These are phyloP conservation scores for Akanthomyces dipterigenus DNA, from an alignment of 2,329 filamentous ascomycete species.

Conservation along the genomic window DNA sequence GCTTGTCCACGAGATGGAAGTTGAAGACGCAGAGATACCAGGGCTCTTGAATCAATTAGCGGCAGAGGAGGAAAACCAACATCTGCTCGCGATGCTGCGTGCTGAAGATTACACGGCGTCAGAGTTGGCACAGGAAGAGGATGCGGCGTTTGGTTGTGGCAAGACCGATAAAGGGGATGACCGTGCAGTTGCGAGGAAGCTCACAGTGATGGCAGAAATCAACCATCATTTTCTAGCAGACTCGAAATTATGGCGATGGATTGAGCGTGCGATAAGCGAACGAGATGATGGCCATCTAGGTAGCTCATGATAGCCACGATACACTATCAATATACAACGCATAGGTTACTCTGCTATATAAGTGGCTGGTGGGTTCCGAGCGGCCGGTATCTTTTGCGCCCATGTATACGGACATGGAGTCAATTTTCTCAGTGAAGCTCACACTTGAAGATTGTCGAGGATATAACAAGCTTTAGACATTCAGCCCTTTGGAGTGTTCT, in stretches of 20 bases:
- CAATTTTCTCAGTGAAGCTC: too few species aligned
- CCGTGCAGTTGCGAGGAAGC: conserved; percentile 2
- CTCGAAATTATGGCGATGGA: background rate
- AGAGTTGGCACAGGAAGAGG: background rate
- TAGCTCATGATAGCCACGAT: too few species aligned
- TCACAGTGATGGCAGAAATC: conserved; percentile 1
- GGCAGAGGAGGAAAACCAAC: conserved; percentile 1
- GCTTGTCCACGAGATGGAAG: conserved; percentile 5
- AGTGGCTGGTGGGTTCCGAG: too few species aligned
- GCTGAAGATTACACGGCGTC: conserved; percentile 14
- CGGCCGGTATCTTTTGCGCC: too few species aligned
- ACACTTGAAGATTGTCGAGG: too few species aligned
- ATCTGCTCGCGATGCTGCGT: conserved; percentile 10
- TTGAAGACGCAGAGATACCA: conserved; percentile 1
- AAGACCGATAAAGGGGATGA: background rate
- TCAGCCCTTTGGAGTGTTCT: too few species aligned
- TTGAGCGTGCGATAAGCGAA: background rate
- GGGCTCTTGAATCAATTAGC: conserved; percentile 13
- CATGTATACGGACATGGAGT: too few species aligned
- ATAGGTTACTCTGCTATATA: too few species aligned
- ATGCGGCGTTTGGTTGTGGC: background rate
- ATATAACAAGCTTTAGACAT: too few species aligned
- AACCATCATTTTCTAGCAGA: background rate
- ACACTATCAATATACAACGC: too few species aligned
- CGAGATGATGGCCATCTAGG: background rate